Base-by-base conservation (phyloP, 805 yeast species). In the Tetrapisispora fleetii region DNA sequence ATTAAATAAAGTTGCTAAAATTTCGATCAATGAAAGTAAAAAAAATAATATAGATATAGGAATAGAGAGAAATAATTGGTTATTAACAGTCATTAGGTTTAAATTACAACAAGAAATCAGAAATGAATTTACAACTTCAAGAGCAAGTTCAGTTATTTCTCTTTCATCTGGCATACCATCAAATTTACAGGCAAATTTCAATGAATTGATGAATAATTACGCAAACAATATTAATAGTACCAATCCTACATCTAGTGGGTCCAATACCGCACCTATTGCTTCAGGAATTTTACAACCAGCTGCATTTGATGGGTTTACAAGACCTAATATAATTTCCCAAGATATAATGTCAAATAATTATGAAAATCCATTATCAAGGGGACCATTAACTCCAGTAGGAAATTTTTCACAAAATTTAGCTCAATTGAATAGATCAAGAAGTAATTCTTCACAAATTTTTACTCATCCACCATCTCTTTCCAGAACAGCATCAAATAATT, bases 1-100 rank as follows among this genome's bases (percentile, higher is more conserved):
- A 3, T 70, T 81, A 19, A 78, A 79, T 39, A 71, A 72, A 47
- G 81, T 81, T 0, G 76, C 85, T 7, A 80, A 79, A 55, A 72
- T 76, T 40, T 74, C 83, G 27, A 64, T 78, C 30, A 67, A 69
- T 50, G 51, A 54, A 43, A 71, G 75, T 0, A 56, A 63, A 30
- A 57, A 50, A 4, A 52, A 51, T 6, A 63, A 60, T 5, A 54
- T 71, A 4, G 71, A 67, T 9, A 62, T 70, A 24, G 76, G 75
- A 2, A 57, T 62, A 37, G 73, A 69, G 41, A 58, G 63, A 32
- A 67, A 65, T 50, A 65, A 66, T 51, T 64, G 69, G 55, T 56
- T 71, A 3, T 50, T 72, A 18, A 62, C 68, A 9, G 54, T 64
- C 37, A 67, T 71, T n/a, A 66, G 75, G 53, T 70, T 67, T 47